Evolutionary conservation across 2,329 filamentous ascomycete species (phyloP), one percentile per base, ranked within the genome.

Genomic region (Trichoderma atrobrunneum): DNA sequence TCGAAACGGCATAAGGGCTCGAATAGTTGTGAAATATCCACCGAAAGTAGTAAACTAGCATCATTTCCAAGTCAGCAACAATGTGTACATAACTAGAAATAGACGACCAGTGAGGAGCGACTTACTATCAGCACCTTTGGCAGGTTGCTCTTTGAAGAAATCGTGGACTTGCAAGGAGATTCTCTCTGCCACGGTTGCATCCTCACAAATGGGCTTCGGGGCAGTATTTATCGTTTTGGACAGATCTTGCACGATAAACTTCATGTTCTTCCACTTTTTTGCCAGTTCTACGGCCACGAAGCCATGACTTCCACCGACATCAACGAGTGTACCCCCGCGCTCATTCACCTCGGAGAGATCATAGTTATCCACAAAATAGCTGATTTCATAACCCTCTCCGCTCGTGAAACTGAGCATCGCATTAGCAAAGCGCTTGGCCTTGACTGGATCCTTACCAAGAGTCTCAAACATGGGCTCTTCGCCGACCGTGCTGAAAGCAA

Each of bases 1-100:
- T 85, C 59, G 82, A 81, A 59, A 85, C 76, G 5, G 84, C 84
- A 70, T 88, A 86, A 3, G 84, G 83, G 16, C 88, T 88, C 0
- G 87, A 85, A 81, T 88, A 89, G 79, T 91, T 89, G 77, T 91
- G 88, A 8, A 91, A 79, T 73, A 91, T 89, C 83, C 85, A 86
- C 62, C 87, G 86, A 78, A 90, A 85, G 75, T 87, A 84, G 79
- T 90, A 91, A 21, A 89, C 82, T 84, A 64, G 21, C 10, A 7
- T 26, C 32, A 11, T n/a, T 28, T 16, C 39, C 4, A 8, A 48
- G 36, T 56, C 24, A 51, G 39, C 10, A 66, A 21, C 4, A 11
- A 10, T 32, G 54, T 14, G 1, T 10, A 21, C 5, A 24, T 5
- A 43, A 12, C 28, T 3, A 3, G 12, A 10, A 26, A n/a, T 8